Evolutionary conservation across 2,329 filamentous ascomycete genomes (phyloP).

Genomic region (Aspergillus ruber): DNA sequence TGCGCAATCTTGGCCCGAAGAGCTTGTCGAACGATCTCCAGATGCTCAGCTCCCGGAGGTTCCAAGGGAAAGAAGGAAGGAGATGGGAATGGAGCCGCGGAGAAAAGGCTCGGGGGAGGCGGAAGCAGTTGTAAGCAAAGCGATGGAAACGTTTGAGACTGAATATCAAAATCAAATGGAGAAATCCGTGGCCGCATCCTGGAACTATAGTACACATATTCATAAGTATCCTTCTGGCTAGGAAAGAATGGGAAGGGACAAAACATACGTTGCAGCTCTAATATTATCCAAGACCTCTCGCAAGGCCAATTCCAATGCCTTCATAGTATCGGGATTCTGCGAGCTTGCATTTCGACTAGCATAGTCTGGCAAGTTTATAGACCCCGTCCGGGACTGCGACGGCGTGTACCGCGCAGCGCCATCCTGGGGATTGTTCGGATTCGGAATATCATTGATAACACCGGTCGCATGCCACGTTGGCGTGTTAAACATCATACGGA

Average conservation of each 20-base stretch:
- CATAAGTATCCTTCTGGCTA: not conserved
- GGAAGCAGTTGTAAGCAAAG: slow-evolving; percentile 76
- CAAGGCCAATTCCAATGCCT: slow-evolving; percentile 76
- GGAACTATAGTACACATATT: slow-evolving; percentile 25
- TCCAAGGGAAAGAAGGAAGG: slow-evolving; percentile 74
- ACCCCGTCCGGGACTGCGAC: slow-evolving; percentile 26
- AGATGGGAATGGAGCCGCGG: slow-evolving; percentile 70
- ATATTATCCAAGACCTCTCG: slow-evolving; percentile 75
- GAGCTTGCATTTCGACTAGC: slow-evolving; percentile 57
- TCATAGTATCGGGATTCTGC: slow-evolving; percentile 72
- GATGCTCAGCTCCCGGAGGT: slow-evolving; percentile 67
- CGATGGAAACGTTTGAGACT: slow-evolving; percentile 77
- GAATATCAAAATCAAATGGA: slow-evolving; percentile 74
- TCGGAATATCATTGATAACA: slow-evolving; percentile 67
- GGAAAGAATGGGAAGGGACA: not conserved
- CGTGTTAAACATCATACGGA: slow-evolving; percentile 50
- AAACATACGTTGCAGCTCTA: slow-evolving; percentile 70
- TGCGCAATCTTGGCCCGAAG: slow-evolving; percentile 62
- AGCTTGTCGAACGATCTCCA: slow-evolving; percentile 61
- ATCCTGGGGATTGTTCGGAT: slow-evolving; percentile 41
- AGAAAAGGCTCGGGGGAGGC: slow-evolving; percentile 74
- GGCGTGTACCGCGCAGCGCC: slow-evolving; percentile 24
- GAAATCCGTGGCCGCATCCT: slow-evolving; percentile 36
- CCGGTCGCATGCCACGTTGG: slow-evolving; percentile 71
- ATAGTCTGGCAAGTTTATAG: slow-evolving; percentile 41